These are phyloP conservation scores for Scalesia atractyloides DNA, from an alignment of 129 eudicot species.

Conservation along the genomic window DNA sequence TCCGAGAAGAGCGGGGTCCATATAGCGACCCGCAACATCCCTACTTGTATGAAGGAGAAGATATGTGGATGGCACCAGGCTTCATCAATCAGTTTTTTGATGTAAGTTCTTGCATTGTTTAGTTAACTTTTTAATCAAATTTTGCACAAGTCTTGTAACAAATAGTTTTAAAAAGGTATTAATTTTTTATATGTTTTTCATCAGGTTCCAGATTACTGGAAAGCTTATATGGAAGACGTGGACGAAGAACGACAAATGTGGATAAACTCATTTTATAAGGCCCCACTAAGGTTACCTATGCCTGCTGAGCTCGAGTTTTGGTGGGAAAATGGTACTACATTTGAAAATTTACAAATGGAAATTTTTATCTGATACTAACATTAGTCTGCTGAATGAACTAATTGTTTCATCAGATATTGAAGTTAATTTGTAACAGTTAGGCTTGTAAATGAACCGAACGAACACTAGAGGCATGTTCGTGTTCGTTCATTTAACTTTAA, in stretches of 20 bases:
- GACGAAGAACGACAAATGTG: conserved; percentile 96
- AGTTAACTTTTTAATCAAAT: not conserved
- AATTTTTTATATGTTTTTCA: conserved; percentile 13
- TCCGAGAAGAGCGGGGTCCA: conserved; percentile 90
- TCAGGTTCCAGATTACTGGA: conserved; percentile 99
- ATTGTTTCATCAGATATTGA: not conserved
- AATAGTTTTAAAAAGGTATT: not conserved
- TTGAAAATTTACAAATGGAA: not conserved
- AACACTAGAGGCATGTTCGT: too few species aligned
- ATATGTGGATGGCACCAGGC: conserved; percentile 99
- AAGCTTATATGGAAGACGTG: conserved; percentile 75
- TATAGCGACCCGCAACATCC: conserved; percentile 96
- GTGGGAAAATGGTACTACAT: conserved; percentile 69
- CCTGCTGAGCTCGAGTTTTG: conserved; percentile 94
- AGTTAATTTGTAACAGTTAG: too few species aligned
- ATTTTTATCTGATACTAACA: not conserved
- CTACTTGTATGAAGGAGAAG: conserved; percentile 92
- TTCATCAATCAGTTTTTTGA: conserved; percentile 92
- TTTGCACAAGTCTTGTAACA: not conserved
- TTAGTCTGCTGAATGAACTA: not conserved
- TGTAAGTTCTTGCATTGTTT: conserved; percentile 33
- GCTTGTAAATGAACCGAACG: too few species aligned
- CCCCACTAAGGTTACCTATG: conserved; percentile 93
- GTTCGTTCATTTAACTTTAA: too few species aligned
- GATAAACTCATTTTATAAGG: conserved; percentile 87